A percentile compares a stretch with the other conserved stretches of the same genome.
Evolutionary conservation across 2,329 filamentous ascomycete genomes (phyloP).

Genomic region (Hypoxylon sp.): DNA sequence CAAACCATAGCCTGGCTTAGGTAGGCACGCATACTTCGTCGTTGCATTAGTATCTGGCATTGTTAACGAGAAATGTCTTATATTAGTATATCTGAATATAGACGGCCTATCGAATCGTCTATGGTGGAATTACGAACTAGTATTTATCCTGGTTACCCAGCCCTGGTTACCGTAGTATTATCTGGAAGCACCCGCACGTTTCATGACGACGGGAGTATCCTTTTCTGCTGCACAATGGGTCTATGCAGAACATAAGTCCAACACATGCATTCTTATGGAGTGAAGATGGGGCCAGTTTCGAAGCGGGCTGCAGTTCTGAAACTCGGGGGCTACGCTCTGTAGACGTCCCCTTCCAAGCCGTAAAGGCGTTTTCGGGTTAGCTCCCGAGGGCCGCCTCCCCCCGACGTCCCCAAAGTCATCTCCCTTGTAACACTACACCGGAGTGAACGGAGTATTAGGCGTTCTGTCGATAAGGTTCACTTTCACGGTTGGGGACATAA

Average conservation of each 20-base stretch:
- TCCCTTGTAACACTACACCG: conserved; percentile 22
- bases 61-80: not conserved
- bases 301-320: conserved; percentile 37
- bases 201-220: conserved; percentile 24
- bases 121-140: conserved; percentile 1
- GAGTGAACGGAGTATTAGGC: conserved; percentile 30
- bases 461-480: conserved; percentile 18
- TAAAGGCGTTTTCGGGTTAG: conserved; percentile 14
- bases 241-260: conserved; percentile 23
- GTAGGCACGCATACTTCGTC: not conserved
- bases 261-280: conserved; percentile 25
- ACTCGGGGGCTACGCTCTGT: conserved; percentile 36
- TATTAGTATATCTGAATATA: conserved; percentile 14
- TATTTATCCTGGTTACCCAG: not conserved
- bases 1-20: not conserved
- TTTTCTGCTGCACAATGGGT: conserved; percentile 11
- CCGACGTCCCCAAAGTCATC: conserved; percentile 15
- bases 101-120: conserved; percentile 4
- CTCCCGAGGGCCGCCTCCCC: conserved; percentile 17
- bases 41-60: conserved; percentile 8
- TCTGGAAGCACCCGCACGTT: conserved; percentile 19
- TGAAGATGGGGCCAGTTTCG: conserved; percentile 29
- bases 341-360: conserved; percentile 6
- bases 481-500: conserved; percentile 20
- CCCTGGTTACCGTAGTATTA: conserved; percentile 8